Percentiles rank a stretch among this genome's conserved stretches.
These are phyloP conservation scores for Monosporozyma yasuniensis DNA, from an alignment of 805 yeast species.

Conservation along the genomic window DNA sequence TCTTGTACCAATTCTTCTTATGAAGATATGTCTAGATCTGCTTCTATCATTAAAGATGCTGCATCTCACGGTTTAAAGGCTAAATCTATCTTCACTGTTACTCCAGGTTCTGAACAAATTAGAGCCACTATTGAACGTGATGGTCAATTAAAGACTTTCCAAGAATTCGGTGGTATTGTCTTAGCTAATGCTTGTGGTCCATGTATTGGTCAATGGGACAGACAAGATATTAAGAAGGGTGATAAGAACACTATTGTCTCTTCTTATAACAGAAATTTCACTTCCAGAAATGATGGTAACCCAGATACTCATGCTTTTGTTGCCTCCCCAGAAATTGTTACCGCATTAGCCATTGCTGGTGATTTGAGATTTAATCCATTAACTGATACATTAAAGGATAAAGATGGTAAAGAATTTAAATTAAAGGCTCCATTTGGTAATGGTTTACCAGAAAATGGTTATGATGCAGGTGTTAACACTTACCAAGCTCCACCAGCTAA, in stretches of 20 bases:
- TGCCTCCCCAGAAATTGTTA: constrained; percentile 93
- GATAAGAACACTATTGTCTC: constrained; percentile 95
- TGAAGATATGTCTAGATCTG: constrained; percentile 97
- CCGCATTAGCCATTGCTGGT: constrained; percentile 94
- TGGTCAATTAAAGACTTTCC: constrained; percentile 81
- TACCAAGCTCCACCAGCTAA: constrained; percentile 95
- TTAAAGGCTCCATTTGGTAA: constrained; percentile 82
- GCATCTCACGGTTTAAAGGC: constrained; percentile 84
- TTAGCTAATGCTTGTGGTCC: constrained; percentile 99
- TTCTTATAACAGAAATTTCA: constrained; percentile 96
- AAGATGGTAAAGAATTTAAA: constrained; percentile 84
- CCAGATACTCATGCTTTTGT: constrained; percentile 94
- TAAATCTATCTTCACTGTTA: constrained; percentile 83
- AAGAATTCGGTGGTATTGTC: constrained; percentile 87
- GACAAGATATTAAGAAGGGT: constrained; percentile 85
- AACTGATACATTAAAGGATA: constrained; percentile 79
- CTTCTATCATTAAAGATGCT: constrained; percentile 85
- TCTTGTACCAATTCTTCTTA: constrained; percentile 98
- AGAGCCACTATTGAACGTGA: constrained; percentile 97
- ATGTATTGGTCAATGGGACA: constrained; percentile 99
- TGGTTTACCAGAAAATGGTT: constrained; percentile 84
- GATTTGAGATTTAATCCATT: constrained; percentile 94
- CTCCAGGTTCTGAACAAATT: constrained; percentile 97
- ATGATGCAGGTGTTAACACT: constrained; percentile 88
- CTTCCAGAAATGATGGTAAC: constrained; percentile 97